Evolutionary conservation across 1,284 basidiomycete genomes (phyloP).

Genomic region (Papiliotrema terrestris): DNA sequence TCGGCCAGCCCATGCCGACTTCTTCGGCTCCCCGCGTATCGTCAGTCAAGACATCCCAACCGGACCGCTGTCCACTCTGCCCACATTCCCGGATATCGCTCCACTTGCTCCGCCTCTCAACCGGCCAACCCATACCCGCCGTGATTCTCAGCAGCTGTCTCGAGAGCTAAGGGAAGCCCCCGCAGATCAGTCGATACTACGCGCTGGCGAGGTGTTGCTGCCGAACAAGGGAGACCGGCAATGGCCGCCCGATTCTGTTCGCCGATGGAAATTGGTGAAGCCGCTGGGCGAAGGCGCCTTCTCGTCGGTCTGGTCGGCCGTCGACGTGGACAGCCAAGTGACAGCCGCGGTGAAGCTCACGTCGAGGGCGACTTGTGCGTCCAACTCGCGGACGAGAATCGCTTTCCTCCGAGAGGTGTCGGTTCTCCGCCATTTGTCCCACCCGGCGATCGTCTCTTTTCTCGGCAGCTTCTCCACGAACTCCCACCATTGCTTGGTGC

Average conservation of each 20-base stretch:
- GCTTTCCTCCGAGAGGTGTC: constrained; percentile 84
- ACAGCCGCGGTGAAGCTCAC: constrained; percentile 86
- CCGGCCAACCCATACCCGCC: constrained; percentile 1
- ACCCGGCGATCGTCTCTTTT: constrained; percentile 76
- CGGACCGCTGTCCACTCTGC: constrained; percentile 10
- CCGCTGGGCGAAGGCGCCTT: constrained; percentile 71
- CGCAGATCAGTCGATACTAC: constrained; percentile 12
- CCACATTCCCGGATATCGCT: constrained; percentile 10
- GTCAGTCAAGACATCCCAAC: constrained; percentile 2
- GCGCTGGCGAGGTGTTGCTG: constrained; percentile 25
- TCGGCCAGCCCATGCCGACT: background rate
- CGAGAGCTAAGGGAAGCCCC: constrained; percentile 18
- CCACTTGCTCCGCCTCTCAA: background rate
- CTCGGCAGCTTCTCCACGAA: constrained; percentile 70
- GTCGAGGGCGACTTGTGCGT: constrained; percentile 56
- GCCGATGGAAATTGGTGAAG: constrained; percentile 52
- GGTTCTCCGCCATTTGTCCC: constrained; percentile 76
- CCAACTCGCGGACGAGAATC: constrained; percentile 69
- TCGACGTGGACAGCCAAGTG: constrained; percentile 1
- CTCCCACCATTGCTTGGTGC: constrained; percentile 72
- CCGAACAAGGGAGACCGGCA: background rate
- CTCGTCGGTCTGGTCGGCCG: constrained; percentile 69
- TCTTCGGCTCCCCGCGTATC: background rate
- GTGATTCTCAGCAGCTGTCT: constrained; percentile 20
- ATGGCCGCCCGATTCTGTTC: background rate